Conservation (phyloP, 78 protist species). For the Andalucia godoyi region DNA sequence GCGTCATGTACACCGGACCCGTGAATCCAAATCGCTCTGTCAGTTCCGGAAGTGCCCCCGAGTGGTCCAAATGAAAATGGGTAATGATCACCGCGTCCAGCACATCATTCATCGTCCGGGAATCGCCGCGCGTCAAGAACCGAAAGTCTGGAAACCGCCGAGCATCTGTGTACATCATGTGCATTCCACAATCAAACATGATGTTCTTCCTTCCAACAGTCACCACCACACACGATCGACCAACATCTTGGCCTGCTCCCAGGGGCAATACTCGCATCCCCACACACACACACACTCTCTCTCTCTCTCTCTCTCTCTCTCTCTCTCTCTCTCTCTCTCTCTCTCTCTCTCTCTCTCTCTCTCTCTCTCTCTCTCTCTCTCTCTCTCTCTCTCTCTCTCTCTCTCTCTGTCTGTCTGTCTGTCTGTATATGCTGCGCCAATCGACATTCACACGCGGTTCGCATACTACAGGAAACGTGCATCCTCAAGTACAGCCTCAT, state of each 20-base stretch:
- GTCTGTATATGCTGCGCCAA: too few relatives aligned
- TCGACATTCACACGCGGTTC: too few relatives aligned
- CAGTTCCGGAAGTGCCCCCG: slow-evolving; percentile 93
- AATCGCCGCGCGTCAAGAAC: slow-evolving; percentile 40
- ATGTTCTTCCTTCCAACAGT: slow-evolving; percentile 67
- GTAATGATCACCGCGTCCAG: slow-evolving; percentile 58
- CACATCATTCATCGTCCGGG: neutral
- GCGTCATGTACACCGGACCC: slow-evolving; percentile 35
- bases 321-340: too few relatives aligned
- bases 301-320: too few relatives aligned
- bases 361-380: too few relatives aligned
- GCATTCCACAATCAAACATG: slow-evolving; percentile 96
- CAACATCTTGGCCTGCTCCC: slow-evolving; percentile 80
- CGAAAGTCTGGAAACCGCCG: slow-evolving; percentile 87
- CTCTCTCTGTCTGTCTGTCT: too few relatives aligned
- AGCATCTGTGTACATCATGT: slow-evolving; percentile 86
- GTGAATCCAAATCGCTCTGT: slow-evolving; percentile 61
- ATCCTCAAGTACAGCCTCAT: too few relatives aligned
- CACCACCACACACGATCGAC: slow-evolving; percentile 83
- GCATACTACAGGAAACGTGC: too few relatives aligned
- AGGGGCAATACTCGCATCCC: slow-evolving; percentile 7
- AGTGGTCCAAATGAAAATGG: slow-evolving; percentile 92
- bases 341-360: too few relatives aligned
- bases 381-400: too few relatives aligned
- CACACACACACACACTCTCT: too few relatives aligned